Percentiles rank a stretch among this genome's conserved stretches.
Conservation (phyloP, 2,329 filamentous ascomycete genomes). For the Ambrosiella beaveri region DNA sequence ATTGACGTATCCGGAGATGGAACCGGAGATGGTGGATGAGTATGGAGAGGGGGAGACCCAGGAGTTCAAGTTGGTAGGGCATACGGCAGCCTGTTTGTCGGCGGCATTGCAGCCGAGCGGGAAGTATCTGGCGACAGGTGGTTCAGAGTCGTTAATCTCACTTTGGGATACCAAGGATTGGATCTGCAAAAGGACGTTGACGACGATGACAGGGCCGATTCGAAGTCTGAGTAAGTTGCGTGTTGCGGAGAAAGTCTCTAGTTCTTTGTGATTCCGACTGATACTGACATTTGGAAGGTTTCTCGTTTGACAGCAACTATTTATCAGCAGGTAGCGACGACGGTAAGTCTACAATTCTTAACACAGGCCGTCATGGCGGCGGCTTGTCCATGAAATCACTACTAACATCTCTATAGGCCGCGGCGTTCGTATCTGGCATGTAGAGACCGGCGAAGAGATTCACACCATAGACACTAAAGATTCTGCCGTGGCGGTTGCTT, state of each 20-base stretch:
- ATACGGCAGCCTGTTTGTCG: constrained; percentile 55
- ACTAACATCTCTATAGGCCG: constrained; percentile 3
- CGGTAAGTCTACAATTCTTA: constrained; percentile 24
- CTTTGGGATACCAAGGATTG: constrained; percentile 66
- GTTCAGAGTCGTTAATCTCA: constrained; percentile 56
- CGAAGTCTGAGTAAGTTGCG: constrained; percentile 42
- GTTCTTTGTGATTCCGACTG: background rate
- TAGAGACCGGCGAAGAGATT: constrained; percentile 56
- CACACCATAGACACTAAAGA: constrained; percentile 53
- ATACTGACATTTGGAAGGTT: constrained; percentile 30
- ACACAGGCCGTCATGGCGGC: background rate
- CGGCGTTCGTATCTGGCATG: constrained; percentile 50
- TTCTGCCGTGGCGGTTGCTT: constrained; percentile 49
- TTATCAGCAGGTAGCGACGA: constrained; percentile 60
- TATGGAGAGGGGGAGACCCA: constrained; percentile 28
- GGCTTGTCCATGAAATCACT: background rate
- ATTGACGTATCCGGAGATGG: constrained; percentile 47
- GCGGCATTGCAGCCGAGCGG: constrained; percentile 54
- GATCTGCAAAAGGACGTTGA: constrained; percentile 57
- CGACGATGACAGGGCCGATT: constrained; percentile 51
- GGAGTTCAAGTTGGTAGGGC: constrained; percentile 46
- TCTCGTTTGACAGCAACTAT: constrained; percentile 63
- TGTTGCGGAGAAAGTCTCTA: background rate
- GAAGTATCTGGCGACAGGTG: constrained; percentile 55
- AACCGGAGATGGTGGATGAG: constrained; percentile 34